phyloP scores from a whole-genome alignment of 2,329 filamentous ascomycete genomes.

The Cytospora paraplurivora region DNA sequence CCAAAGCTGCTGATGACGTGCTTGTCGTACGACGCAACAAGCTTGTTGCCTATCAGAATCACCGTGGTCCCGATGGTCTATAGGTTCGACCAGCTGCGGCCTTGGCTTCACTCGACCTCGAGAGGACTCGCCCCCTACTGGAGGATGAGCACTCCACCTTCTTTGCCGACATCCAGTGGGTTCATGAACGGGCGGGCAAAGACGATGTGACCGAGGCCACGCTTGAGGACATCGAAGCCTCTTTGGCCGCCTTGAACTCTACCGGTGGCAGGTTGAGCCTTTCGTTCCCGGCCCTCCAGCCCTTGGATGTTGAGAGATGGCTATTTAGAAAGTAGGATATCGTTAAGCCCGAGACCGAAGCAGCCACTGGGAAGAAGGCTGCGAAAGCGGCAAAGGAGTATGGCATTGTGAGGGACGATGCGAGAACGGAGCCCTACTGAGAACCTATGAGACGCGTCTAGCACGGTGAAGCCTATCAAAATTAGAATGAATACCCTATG shows the following conservation, averaged over 20 bases:
- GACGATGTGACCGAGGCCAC: not conserved
- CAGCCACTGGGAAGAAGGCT: not conserved
- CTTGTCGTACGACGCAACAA: constrained; percentile 44
- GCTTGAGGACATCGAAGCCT: constrained; percentile 5
- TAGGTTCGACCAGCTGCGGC: constrained; percentile 19
- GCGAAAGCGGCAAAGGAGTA: not conserved
- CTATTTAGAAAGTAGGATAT: constrained; percentile 8
- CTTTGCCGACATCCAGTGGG: constrained; percentile 5
- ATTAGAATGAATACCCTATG: constrained; percentile 9
- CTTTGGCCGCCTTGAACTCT: constrained; percentile 7
- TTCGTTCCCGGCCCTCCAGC: constrained; percentile 10
- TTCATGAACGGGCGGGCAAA: constrained; percentile 16
- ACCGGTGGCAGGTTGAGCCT: constrained; percentile 1
- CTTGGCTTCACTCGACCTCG: constrained; percentile 27
- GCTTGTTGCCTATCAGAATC: constrained; percentile 38
- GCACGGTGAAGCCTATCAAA: not conserved
- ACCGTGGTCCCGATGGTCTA: constrained; percentile 1
- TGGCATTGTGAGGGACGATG: not conserved
- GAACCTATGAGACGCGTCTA: not conserved
- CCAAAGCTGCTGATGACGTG: constrained; percentile 39
- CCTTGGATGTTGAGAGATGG: constrained; percentile 5
- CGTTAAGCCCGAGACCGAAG: not conserved
- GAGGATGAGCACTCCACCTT: constrained; percentile 26
- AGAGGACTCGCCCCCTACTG: constrained; percentile 25
- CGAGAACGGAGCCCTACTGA: not conserved